Base-by-base conservation (phyloP, 2,329 filamentous ascomycete genomes). In the Beauveria medogensis region DNA sequence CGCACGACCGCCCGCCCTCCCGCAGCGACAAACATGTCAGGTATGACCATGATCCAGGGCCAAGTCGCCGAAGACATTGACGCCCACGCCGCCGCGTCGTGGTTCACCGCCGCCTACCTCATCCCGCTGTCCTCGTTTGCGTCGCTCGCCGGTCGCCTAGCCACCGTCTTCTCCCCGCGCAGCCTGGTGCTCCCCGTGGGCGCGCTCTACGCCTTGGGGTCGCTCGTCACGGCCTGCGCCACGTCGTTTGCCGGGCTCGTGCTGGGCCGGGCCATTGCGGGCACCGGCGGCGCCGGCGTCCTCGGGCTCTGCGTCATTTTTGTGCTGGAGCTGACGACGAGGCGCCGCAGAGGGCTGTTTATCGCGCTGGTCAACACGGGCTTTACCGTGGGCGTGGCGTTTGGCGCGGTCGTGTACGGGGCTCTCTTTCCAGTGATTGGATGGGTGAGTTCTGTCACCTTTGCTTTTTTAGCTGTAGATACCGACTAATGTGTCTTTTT, bases 61-160 rank as follows among this genome's bases (percentile, higher is more conserved):
- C 79, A 80, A 55, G 90, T 95, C 65, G 90, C 90, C 2, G 82
- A 81, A 8, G 90, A 93, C 65, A 78, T 95, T 2, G 80, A 90
- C 72, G 84, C 89, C 1, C 92, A 91, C 68, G 84, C 86, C 60
- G 77, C 85, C 60, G 86, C 85, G 41, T 89, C 85, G 72, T 95
- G 90, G 90, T 91, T 94, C 70, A 91, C 88, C 8, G 90, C 88
- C 37, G 80, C 87, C 2, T 95, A 91, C 70, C 78, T 94, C 53
- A 80, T 83, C 63, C 71, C 76, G 66, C 78, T 80, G 81, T 90
- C 81, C 30, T 80, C 79, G 14, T 73, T 89, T 14, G 83, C 87
- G 0, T 90, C 91, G 0, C 72, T 95, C 2, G 80, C 84, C 44
- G 90, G 90, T 7, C 85, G 90, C 20, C 76, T 95, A 1, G 84